Conservation (phyloP, 2,329 filamentous ascomycete genomes). For the Paracoccidioides lutzii region DNA sequence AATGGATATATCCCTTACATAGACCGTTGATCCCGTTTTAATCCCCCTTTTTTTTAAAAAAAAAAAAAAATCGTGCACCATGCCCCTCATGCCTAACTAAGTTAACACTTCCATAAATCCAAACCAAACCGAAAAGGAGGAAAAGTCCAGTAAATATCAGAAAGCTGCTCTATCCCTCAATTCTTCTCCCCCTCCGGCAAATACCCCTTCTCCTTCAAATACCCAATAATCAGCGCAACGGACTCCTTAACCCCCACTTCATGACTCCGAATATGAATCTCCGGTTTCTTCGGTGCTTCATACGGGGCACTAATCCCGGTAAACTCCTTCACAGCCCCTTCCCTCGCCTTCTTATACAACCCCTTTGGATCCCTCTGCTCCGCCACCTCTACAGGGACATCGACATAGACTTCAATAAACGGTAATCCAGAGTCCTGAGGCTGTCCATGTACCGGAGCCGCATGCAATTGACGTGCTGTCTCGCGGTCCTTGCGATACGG, state of each 20-base stretch:
- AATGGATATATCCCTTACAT: too few relatives aligned
- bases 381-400: slow-evolving; percentile 80
- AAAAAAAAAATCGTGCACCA: too few relatives aligned
- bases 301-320: slow-evolving; percentile 93
- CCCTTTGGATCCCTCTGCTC: slow-evolving; percentile 96
- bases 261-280: slow-evolving; percentile 76
- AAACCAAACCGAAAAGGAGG: not conserved
- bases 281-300: slow-evolving; percentile 72
- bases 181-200: slow-evolving; percentile 29
- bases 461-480: slow-evolving; percentile 69
- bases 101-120: not conserved
- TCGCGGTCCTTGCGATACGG: slow-evolving; percentile 81
- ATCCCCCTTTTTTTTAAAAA: too few relatives aligned
- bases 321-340: slow-evolving; percentile 92
- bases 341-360: slow-evolving; percentile 89
- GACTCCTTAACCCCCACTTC: slow-evolving; percentile 78
- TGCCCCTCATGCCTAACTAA: too few relatives aligned
- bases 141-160: not conserved
- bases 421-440: slow-evolving; percentile 50
- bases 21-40: too few relatives aligned
- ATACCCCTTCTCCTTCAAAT: slow-evolving; percentile 58
- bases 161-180: not conserved
- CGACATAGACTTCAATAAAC: slow-evolving; percentile 89
- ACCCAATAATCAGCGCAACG: slow-evolving; percentile 70
- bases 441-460: slow-evolving; percentile 40